Percentiles rank a stretch among this genome's conserved stretches.
Conservation (phyloP, 768 basidiomycete species). For the Tylopilus vinaceipallidus region DNA sequence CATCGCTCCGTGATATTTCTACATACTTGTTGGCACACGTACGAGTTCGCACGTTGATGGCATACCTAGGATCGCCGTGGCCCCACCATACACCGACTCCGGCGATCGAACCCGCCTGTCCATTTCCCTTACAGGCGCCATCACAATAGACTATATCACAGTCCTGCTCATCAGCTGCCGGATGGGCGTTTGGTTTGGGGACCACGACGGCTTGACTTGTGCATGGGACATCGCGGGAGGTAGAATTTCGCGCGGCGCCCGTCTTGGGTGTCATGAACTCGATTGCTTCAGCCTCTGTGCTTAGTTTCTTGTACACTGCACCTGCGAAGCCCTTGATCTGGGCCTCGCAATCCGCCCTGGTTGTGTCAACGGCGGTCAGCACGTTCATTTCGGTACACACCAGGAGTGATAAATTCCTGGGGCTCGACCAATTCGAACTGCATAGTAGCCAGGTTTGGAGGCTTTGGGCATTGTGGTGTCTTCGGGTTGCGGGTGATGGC, state of each 20-base stretch:
- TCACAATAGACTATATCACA: conserved; percentile 75
- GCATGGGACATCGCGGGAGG: conserved; percentile 16
- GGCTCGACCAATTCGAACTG: conserved; percentile 61
- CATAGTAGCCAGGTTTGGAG: conserved; percentile 59
- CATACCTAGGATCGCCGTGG: conserved; percentile 53
- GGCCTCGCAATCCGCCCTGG: conserved; percentile 67
- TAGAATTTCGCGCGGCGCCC: conserved; percentile 4
- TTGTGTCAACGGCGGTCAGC: conserved; percentile 17
- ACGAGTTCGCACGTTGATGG: neutral
- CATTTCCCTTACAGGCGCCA: conserved; percentile 86
- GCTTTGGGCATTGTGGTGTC: conserved; percentile 34
- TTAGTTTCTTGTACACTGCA: conserved; percentile 69
- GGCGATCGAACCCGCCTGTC: conserved; percentile 59
- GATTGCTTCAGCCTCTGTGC: conserved; percentile 52
- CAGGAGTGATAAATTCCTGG: conserved; percentile 73
- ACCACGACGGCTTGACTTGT: conserved; percentile 22
- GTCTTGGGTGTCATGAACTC: conserved; percentile 46
- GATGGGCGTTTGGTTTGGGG: neutral
- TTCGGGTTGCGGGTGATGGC: neutral
- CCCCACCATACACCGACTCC: conserved; percentile 95
- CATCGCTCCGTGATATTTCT: conserved; percentile 85
- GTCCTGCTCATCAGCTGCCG: conserved; percentile 23
- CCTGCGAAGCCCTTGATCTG: conserved; percentile 66
- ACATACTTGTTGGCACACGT: neutral
- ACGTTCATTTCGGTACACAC: conserved; percentile 43